Conservation (phyloP, 176 grass and related monocot genomes). For the Pontederia paniculata region DNA sequence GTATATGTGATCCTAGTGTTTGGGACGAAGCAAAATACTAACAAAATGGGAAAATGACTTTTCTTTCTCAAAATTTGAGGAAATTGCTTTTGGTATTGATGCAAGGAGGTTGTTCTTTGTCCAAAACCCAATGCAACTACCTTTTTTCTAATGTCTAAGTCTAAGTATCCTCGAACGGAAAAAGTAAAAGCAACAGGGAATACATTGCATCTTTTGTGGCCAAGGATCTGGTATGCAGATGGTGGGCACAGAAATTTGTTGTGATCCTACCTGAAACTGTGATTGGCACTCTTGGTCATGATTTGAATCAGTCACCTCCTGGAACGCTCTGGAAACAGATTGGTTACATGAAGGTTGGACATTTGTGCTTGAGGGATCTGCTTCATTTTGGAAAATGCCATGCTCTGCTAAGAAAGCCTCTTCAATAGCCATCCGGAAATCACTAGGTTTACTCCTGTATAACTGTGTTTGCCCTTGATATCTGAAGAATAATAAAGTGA, state of each 20-base stretch:
- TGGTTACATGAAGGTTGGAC: conserved; percentile 29
- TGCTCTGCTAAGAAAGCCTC: conserved; percentile 77
- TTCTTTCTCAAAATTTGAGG: too few species aligned
- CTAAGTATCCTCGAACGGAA: too few species aligned
- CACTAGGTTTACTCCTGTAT: conserved; percentile 50
- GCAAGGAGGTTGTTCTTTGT: too few species aligned
- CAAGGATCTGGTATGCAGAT: too few species aligned
- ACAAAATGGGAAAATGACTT: too few species aligned
- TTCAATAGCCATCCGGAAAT: conserved; percentile 65
- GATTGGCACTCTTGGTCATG: conserved; percentile 63
- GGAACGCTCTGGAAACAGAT: conserved; percentile 18
- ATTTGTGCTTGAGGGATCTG: conserved; percentile 18
- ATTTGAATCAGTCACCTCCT: conserved; percentile 49
- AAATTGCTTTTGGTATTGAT: too few species aligned
- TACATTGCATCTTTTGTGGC: too few species aligned
- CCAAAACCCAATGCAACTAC: too few species aligned
- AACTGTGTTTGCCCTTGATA: conserved; percentile 63
- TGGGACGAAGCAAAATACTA: too few species aligned
- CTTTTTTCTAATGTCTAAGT: too few species aligned
- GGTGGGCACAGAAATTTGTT: neutral
- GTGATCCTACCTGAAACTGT: conserved; percentile 31
- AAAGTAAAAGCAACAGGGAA: too few species aligned
- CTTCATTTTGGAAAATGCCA: conserved; percentile 46
- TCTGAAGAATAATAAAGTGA: conserved; percentile 26
- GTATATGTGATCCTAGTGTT: too few species aligned